Evolutionary conservation across 208 protist species (phyloP).

Genomic region (Acanthamoeba healyi): DNA sequence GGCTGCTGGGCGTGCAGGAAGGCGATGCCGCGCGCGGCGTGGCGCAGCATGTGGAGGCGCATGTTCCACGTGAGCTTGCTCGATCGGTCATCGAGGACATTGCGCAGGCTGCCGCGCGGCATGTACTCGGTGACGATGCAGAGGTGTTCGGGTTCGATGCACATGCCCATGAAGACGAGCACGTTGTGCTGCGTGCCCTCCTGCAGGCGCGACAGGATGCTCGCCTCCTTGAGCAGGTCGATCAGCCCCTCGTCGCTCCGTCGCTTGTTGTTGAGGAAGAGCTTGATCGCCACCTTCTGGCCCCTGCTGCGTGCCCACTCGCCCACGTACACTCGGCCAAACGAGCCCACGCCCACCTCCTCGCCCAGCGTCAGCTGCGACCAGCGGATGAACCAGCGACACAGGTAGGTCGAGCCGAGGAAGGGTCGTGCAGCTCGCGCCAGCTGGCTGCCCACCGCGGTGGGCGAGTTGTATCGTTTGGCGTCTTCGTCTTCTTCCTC

Average conservation of each 20-base stretch:
- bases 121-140: constrained; percentile 66
- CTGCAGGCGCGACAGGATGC: not conserved
- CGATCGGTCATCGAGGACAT: constrained; percentile 65
- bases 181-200: not conserved
- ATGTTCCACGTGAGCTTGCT: not conserved
- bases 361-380: not conserved
- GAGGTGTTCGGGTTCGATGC: not conserved
- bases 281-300: not conserved
- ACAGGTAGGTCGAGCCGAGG: constrained; percentile 13
- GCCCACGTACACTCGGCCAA: not conserved
- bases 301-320: not conserved
- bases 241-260: not conserved
- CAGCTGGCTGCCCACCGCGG: too few relatives aligned
- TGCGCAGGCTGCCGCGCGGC: not conserved
- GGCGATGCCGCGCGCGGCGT: constrained; percentile 42
- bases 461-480: too few relatives aligned
- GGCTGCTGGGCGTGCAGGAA: constrained; percentile 4
- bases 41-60: not conserved
- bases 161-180: not conserved
- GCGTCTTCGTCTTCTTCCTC: too few relatives aligned
- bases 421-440: too few relatives aligned
- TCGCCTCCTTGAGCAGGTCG: not conserved
- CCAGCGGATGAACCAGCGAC: constrained; percentile 33
- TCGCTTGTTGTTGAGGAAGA: not conserved
- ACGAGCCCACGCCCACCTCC: not conserved